These are phyloP conservation scores for Gamarada debralockiae DNA, from an alignment of 495 filamentous ascomycete species.

Conservation along the genomic window DNA sequence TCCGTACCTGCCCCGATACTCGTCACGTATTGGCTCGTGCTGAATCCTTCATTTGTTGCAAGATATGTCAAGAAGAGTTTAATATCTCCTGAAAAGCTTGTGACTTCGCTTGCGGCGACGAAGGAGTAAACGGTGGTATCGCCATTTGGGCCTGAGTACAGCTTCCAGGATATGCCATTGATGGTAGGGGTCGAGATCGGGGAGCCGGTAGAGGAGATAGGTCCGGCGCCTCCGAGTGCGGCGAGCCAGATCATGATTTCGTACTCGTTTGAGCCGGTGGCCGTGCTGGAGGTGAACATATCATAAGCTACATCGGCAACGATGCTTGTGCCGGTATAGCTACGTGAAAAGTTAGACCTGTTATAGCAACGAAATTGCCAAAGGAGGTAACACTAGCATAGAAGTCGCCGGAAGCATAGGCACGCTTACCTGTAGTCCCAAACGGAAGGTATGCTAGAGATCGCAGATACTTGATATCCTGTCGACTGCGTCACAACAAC, in stretches of 20 bases:
- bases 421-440: conserved; percentile 47
- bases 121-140: conserved; percentile 58
- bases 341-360: conserved; percentile 19
- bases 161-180: conserved; percentile 44
- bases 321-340: conserved; percentile 50
- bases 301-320: conserved; percentile 66
- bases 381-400: too few relatives aligned
- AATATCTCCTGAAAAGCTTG: conserved; percentile 52
- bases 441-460: conserved; percentile 46
- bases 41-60: conserved; percentile 41
- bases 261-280: conserved; percentile 45
- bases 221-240: conserved; percentile 56
- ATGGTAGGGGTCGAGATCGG: conserved; percentile 51
- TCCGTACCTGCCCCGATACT: conserved; percentile 35
- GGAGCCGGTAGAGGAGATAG: conserved; percentile 55
- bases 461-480: conserved; percentile 39
- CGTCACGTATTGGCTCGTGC: conserved; percentile 48
- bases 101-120: conserved; percentile 43
- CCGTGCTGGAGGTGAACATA: conserved; percentile 51
- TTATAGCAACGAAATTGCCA: too few relatives aligned
- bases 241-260: conserved; percentile 74
- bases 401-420: background rate
- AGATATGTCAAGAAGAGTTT: conserved; percentile 56
- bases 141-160: conserved; percentile 55
- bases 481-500: conserved; percentile 38